Conservation (phyloP, 108 stramenopile genomes). For the Cyclostephanos tholiformis region DNA sequence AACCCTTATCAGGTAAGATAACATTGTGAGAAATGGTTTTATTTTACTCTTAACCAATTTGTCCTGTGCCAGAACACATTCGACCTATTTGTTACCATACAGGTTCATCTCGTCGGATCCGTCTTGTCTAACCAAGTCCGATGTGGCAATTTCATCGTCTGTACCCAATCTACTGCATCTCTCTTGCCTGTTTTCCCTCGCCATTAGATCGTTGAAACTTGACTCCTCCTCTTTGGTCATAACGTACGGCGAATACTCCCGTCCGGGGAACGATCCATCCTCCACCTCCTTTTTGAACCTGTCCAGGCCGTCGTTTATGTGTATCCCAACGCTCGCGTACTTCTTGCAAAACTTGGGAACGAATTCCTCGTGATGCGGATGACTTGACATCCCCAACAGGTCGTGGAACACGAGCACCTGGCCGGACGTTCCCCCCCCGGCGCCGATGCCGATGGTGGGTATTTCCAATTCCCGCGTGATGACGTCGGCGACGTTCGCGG, state of each 20-base stretch:
- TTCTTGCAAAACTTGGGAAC: constrained; percentile 97
- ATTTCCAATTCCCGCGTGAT: constrained; percentile 95
- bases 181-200: constrained; percentile 40
- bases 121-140: background rate
- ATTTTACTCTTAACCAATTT: too few relatives aligned
- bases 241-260: constrained; percentile 91
- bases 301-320: constrained; percentile 86
- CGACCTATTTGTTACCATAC: background rate
- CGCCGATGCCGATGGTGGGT: constrained; percentile 99
- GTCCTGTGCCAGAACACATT: too few relatives aligned
- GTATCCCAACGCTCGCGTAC: constrained; percentile 92
- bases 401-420: constrained; percentile 98
- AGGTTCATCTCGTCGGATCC: background rate
- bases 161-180: background rate
- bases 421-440: constrained; percentile 91
- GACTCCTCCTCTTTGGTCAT: constrained; percentile 76
- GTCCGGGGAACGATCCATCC: constrained; percentile 86
- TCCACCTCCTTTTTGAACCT: constrained; percentile 94
- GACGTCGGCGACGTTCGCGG: constrained; percentile 88
- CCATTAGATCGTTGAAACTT: constrained; percentile 67
- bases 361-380: constrained; percentile 97
- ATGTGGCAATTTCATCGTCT: background rate
- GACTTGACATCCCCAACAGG: constrained; percentile 95
- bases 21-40: too few relatives aligned
- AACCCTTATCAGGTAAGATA: too few relatives aligned